These are phyloP conservation scores for Meripilus lineatus DNA, from an alignment of 1,284 basidiomycete species.

Conservation along the genomic window DNA sequence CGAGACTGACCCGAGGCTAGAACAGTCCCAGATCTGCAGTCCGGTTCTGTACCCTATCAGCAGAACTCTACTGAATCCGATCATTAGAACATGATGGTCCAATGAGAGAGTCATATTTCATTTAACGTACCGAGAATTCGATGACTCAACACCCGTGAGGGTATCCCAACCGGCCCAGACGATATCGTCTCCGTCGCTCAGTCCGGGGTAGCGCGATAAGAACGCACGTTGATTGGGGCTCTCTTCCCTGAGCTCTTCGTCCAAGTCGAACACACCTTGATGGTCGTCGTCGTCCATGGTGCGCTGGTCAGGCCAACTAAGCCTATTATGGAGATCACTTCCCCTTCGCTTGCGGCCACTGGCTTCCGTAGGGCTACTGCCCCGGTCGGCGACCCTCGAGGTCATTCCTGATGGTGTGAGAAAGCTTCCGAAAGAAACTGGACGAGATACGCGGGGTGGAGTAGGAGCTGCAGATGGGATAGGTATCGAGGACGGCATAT, in stretches of 20 bases:
- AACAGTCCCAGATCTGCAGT: conserved; percentile 69
- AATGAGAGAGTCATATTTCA: conserved; percentile 24
- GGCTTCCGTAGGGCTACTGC: conserved; percentile 13
- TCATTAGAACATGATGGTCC: conserved; percentile 14
- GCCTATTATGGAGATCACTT: too few species aligned
- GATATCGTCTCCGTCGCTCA: conserved; percentile 29
- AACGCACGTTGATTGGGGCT: conserved; percentile 9
- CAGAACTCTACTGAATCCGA: conserved; percentile 42
- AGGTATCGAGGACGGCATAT: conserved; percentile 48
- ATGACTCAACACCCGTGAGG: conserved; percentile 14
- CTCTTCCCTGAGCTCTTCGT: conserved; percentile 23
- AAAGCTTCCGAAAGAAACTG: conserved; percentile 44
- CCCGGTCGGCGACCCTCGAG: conserved; percentile 8
- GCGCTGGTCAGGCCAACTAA: conserved; percentile 7
- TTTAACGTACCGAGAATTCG: conserved; percentile 4
- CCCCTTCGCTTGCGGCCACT: too few species aligned
- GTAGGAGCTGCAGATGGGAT: conserved; percentile 42
- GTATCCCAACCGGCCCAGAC: conserved; percentile 30
- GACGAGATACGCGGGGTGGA: conserved; percentile 45
- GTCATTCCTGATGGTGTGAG: conserved; percentile 16
- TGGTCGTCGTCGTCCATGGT: conserved; percentile 11
- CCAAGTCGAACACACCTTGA: conserved; percentile 24
- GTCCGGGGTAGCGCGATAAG: too few species aligned
- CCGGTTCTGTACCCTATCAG: conserved; percentile 54
- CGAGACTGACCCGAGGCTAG: conserved; percentile 46